Percentiles rank a stretch among this genome's conserved stretches.
Evolutionary conservation across 2,329 filamentous ascomycete species (phyloP).

Genomic region (Hypoxylon sp.): DNA sequence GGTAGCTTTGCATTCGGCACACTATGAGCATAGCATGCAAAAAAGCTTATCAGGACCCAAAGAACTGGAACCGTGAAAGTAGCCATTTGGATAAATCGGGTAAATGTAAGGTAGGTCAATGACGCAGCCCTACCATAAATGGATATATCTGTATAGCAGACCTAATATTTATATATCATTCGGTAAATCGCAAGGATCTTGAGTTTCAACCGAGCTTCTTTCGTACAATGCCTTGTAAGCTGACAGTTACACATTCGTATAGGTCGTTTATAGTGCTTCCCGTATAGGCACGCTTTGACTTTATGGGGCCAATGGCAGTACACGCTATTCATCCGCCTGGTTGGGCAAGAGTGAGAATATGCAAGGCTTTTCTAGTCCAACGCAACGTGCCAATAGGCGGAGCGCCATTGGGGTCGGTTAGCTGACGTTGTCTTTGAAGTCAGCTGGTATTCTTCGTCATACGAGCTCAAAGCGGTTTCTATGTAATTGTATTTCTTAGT

Average conservation of each 20-base stretch:
- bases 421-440: slow-evolving; percentile 9
- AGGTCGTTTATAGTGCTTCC: slow-evolving; percentile 2
- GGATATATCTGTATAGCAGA: slow-evolving; percentile 13
- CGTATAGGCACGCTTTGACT: not conserved
- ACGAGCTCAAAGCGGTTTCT: slow-evolving; percentile 9
- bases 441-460: slow-evolving; percentile 7
- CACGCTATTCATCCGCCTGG: slow-evolving; percentile 14
- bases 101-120: slow-evolving; percentile 18
- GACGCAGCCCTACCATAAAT: slow-evolving; percentile 10
- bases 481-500: not conserved
- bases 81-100: slow-evolving; percentile 41
- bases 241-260: slow-evolving; percentile 18
- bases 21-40: slow-evolving; percentile 24
- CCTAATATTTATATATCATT: slow-evolving; percentile 26
- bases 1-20: slow-evolving; percentile 24
- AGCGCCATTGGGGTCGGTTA: slow-evolving; percentile 1
- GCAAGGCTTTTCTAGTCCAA: slow-evolving; percentile 5
- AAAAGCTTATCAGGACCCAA: slow-evolving; percentile 34
- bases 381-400: not conserved
- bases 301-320: slow-evolving; percentile 5
- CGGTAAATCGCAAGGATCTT: not conserved
- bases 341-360: slow-evolving; percentile 7
- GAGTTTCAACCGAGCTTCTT: slow-evolving; percentile 3
- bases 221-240: slow-evolving; percentile 17
- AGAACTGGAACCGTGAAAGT: slow-evolving; percentile 20